Percentiles rank a stretch among this genome's conserved stretches.
Conservation (phyloP, 2,329 filamentous ascomycete genomes). For the Raffaelea ambrosiae region DNA sequence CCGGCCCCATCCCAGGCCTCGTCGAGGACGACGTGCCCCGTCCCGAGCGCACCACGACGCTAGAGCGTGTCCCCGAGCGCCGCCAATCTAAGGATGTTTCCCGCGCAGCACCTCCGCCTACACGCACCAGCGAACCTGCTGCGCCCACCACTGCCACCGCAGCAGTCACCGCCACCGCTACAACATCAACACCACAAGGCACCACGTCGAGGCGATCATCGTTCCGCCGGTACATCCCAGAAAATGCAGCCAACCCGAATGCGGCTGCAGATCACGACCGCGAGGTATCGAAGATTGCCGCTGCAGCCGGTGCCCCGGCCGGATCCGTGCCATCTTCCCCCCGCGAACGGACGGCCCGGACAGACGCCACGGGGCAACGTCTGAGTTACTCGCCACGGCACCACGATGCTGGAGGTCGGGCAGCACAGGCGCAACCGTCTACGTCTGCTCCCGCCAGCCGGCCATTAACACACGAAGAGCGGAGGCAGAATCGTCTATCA, state of each 20-base stretch:
- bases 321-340: slow-evolving; percentile 8
- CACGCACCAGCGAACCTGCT: background rate
- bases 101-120: background rate
- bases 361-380: slow-evolving; percentile 15
- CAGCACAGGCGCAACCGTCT: slow-evolving; percentile 36
- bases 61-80: slow-evolving; percentile 15
- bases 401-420: slow-evolving; percentile 36
- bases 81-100: slow-evolving; percentile 23
- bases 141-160: background rate
- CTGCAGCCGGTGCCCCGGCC: slow-evolving; percentile 25
- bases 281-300: slow-evolving; percentile 20
- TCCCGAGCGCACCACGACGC: slow-evolving; percentile 5
- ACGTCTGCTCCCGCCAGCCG: slow-evolving; percentile 41
- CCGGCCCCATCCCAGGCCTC: slow-evolving; percentile 67
- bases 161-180: background rate
- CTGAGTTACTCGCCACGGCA: slow-evolving; percentile 35
- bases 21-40: slow-evolving; percentile 65
- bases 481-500: slow-evolving; percentile 29
- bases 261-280: slow-evolving; percentile 24
- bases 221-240: slow-evolving; percentile 26
- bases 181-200: slow-evolving; percentile 20
- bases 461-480: slow-evolving; percentile 25
- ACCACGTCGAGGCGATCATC: slow-evolving; percentile 25
- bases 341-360: slow-evolving; percentile 3
- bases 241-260: slow-evolving; percentile 1